Conservation (phyloP, 495 filamentous ascomycete genomes). For the Penicillium canariense region DNA sequence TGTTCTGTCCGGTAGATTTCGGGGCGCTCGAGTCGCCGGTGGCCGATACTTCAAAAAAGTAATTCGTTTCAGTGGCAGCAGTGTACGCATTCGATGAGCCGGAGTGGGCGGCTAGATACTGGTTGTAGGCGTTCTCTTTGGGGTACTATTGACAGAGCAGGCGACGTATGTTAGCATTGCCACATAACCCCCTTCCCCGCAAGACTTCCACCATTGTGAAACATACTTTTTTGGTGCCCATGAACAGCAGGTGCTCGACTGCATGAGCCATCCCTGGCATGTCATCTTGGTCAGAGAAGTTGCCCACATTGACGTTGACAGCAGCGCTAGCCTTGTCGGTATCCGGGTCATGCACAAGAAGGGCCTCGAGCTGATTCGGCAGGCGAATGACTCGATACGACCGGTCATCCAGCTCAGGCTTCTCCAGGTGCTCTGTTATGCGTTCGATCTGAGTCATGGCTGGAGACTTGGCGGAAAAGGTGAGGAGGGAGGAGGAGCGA, state of each 20-base stretch:
- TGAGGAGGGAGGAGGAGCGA: slow-evolving; percentile 17
- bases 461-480: slow-evolving; percentile 23
- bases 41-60: slow-evolving; percentile 93
- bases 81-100: slow-evolving; percentile 96
- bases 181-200: background rate
- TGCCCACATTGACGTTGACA: slow-evolving; percentile 93
- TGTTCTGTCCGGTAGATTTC: slow-evolving; percentile 29
- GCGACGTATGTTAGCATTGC: slow-evolving; percentile 14
- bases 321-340: slow-evolving; percentile 97
- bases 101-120: slow-evolving; percentile 85
- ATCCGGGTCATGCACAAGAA: slow-evolving; percentile 90
- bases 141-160: slow-evolving; percentile 62
- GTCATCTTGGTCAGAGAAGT: slow-evolving; percentile 85
- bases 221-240: slow-evolving; percentile 92
- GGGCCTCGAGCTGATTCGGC: slow-evolving; percentile 85
- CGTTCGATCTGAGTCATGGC: slow-evolving; percentile 57
- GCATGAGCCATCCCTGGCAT: slow-evolving; percentile 95
- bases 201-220: background rate
- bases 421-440: slow-evolving; percentile 79
- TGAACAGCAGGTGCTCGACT: slow-evolving; percentile 91
- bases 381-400: slow-evolving; percentile 84
- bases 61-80: slow-evolving; percentile 90
- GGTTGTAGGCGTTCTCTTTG: slow-evolving; percentile 91
- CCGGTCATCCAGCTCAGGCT: slow-evolving; percentile 83
- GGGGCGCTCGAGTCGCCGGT: slow-evolving; percentile 51